Conservation (phyloP, 352 stramenopile species). For the Phytophthora macrochlamydospora region DNA sequence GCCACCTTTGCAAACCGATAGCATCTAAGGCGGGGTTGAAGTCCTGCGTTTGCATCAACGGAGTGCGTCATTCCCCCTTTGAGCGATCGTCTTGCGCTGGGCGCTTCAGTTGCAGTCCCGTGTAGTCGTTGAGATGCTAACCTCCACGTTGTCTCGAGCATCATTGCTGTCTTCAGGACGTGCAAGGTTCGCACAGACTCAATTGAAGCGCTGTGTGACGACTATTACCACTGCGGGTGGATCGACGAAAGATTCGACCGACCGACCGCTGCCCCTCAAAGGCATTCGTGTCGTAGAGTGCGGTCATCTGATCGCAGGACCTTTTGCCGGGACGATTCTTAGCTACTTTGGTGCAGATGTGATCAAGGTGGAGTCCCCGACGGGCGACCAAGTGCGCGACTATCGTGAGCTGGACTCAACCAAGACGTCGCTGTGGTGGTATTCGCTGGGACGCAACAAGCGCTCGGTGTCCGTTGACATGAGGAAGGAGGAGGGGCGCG, state of each 20-base stretch:
- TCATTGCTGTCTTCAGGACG: conserved; percentile 14
- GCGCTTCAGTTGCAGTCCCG: not conserved
- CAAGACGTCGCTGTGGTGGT: conserved; percentile 89
- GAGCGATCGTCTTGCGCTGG: not conserved
- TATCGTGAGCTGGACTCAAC: conserved; percentile 77
- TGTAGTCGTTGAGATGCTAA: conserved; percentile 7
- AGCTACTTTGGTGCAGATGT: conserved; percentile 91
- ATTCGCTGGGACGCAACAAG: conserved; percentile 90
- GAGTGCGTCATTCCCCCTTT: not conserved
- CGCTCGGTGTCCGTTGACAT: conserved; percentile 86
- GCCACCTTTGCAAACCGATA: conserved; percentile 6
- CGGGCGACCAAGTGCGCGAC: conserved; percentile 82
- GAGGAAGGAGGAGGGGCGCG: conserved; percentile 63
- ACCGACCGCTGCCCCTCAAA: conserved; percentile 56
- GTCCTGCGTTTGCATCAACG: conserved; percentile 22
- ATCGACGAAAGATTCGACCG: conserved; percentile 10
- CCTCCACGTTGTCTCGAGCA: conserved; percentile 7
- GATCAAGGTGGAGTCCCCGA: conserved; percentile 90
- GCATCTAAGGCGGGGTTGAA: conserved; percentile 29
- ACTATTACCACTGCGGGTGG: conserved; percentile 26
- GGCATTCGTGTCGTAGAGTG: conserved; percentile 82
- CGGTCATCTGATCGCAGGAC: conserved; percentile 80
- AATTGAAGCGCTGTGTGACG: conserved; percentile 35
- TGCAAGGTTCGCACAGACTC: conserved; percentile 3
- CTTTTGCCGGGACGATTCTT: conserved; percentile 84